phyloP scores from a whole-genome alignment of 2,329 filamentous ascomycete species.

The Nemania diffusa region DNA sequence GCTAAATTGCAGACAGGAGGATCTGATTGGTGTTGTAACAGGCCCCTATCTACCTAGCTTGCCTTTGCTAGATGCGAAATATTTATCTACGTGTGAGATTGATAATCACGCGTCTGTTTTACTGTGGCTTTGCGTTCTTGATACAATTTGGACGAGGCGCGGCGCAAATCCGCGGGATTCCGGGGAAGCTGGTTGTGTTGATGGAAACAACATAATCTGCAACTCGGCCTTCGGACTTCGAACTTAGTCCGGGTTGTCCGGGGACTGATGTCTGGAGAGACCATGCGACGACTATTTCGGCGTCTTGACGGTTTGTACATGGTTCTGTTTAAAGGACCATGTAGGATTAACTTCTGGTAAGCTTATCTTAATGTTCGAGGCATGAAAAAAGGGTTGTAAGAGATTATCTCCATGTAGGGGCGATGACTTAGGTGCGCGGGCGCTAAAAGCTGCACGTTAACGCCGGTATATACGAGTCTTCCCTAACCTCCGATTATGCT shows the following conservation, averaged over 20 bases:
- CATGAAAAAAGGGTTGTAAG: not conserved
- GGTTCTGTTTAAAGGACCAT: not conserved
- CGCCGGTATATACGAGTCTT: not conserved
- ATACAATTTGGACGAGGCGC: not conserved
- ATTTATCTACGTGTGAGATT: not conserved
- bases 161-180: conserved; percentile 20
- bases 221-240: conserved; percentile 13
- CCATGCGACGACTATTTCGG: not conserved
- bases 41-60: not conserved
- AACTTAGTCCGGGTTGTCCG: not conserved
- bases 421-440: not conserved
- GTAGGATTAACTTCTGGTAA: not conserved
- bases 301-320: not conserved
- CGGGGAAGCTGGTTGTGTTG: not conserved
- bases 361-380: not conserved
- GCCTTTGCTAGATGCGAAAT: not conserved
- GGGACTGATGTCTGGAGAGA: not conserved
- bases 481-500: not conserved
- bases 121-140: not conserved
- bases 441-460: not conserved
- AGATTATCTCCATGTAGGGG: not conserved
- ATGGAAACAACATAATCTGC: not conserved
- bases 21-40: not conserved
- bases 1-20: conserved; percentile 3
- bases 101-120: conserved; percentile 1